Evolutionary conservation across 768 basidiomycete genomes (phyloP).

Genomic region (Suillus variegatus): DNA sequence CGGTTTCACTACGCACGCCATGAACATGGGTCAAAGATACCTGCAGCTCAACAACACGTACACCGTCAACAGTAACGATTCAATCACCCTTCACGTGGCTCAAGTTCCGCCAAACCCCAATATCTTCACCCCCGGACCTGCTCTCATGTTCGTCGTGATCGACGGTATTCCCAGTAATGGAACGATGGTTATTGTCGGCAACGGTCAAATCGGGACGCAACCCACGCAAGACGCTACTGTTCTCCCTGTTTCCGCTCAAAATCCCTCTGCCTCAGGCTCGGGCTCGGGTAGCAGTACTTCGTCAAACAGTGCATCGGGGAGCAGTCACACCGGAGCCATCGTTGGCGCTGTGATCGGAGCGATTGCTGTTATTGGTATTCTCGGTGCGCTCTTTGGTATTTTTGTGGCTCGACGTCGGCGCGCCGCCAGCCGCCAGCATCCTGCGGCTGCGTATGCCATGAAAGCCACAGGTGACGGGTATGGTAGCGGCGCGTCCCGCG

Average conservation of each 20-base stretch:
- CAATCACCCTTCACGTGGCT: conserved; percentile 75
- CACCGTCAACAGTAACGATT: conserved; percentile 75
- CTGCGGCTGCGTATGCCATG: conserved; percentile 41
- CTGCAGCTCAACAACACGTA: conserved; percentile 86
- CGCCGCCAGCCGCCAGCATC: conserved; percentile 30
- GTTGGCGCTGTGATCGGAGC: conserved; percentile 32
- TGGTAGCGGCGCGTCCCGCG: conserved; percentile 15
- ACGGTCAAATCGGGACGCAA: conserved; percentile 75
- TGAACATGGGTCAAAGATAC: conserved; percentile 87
- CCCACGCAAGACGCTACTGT: conserved; percentile 35
- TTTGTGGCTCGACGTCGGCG: conserved; percentile 53
- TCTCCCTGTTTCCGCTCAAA: conserved; percentile 41
- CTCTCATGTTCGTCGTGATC: conserved; percentile 78
- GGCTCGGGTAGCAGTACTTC: conserved; percentile 14
- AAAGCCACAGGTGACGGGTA: conserved; percentile 26
- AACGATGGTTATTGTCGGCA: conserved; percentile 75
- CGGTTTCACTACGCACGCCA: conserved; percentile 83
- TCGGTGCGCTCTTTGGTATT: conserved; percentile 43
- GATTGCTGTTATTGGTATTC: conserved; percentile 30
- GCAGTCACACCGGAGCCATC: conserved; percentile 23
- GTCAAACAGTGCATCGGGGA: conserved; percentile 19
- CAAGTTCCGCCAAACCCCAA: conserved; percentile 86
- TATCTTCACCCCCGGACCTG: conserved; percentile 88
- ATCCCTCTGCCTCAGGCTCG: conserved; percentile 40
- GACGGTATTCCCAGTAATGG: conserved; percentile 85